Evolutionary conservation across 495 filamentous ascomycete species (phyloP).

Genomic region (Daldinia loculata): DNA sequence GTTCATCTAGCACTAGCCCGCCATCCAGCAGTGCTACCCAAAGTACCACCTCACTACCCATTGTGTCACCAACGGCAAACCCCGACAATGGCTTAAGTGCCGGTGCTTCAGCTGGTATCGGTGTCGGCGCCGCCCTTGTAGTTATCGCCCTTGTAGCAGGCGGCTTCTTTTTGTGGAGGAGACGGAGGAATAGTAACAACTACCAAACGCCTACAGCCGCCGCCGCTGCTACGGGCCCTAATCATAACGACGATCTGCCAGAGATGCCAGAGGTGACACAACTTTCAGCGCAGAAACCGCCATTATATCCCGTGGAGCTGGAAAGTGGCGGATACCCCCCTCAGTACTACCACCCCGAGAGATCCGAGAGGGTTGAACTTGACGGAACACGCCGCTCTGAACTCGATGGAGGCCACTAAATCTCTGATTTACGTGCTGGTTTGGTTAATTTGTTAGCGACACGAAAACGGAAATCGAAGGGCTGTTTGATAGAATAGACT

Average conservation of each 20-base stretch:
- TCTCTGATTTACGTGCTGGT: not conserved
- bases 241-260: not conserved
- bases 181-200: not conserved
- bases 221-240: not conserved
- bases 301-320: constrained; percentile 3
- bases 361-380: not conserved
- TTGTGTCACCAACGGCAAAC: not conserved
- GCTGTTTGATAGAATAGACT: not conserved
- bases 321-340: not conserved
- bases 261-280: not conserved
- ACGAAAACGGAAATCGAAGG: not conserved
- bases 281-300: not conserved
- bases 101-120: constrained; percentile 37
- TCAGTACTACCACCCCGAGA: not conserved
- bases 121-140: constrained; percentile 20
- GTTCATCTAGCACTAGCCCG: not conserved
- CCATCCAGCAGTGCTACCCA: not conserved
- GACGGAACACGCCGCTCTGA: not conserved
- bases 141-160: constrained; percentile 11
- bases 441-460: not conserved
- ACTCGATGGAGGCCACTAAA: not conserved
- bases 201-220: not conserved
- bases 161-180: constrained; percentile 7
- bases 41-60: not conserved
- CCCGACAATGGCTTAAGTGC: constrained; percentile 5